phyloP scores from a whole-genome alignment of 202 grass and related monocot genomes.

The Schoenoplectus tabernaemontani region DNA sequence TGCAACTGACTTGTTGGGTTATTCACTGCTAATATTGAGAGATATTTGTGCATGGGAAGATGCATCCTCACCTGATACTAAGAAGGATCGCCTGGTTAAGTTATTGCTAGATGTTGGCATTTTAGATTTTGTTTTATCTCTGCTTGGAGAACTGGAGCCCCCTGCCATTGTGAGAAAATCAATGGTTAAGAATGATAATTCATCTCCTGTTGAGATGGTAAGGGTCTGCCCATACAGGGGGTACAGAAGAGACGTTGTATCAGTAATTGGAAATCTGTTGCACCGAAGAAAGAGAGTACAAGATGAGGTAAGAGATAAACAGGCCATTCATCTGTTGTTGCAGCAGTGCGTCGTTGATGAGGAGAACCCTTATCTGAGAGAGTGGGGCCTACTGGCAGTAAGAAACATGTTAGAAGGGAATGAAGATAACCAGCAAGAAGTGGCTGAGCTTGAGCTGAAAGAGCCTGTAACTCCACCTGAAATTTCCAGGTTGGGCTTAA shows the following conservation, averaged over 20 bases:
- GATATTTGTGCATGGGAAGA: constrained; percentile 82
- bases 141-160: constrained; percentile 62
- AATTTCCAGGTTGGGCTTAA: constrained; percentile 61
- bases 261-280: constrained; percentile 71
- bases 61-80: constrained; percentile 20
- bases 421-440: constrained; percentile 59
- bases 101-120: constrained; percentile 51
- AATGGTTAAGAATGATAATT: constrained; percentile 32
- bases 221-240: constrained; percentile 79
- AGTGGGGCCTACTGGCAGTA: constrained; percentile 77
- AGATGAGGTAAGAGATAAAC: constrained; percentile 55
- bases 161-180: constrained; percentile 76
- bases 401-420: constrained; percentile 84
- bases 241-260: constrained; percentile 74
- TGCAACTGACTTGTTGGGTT: constrained; percentile 64
- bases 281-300: constrained; percentile 58
- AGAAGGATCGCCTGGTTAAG: constrained; percentile 31
- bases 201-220: constrained; percentile 19
- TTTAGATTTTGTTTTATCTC: constrained; percentile 43
- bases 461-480: constrained; percentile 63
- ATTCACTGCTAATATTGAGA: constrained; percentile 63
- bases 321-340: constrained; percentile 57
- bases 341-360: constrained; percentile 88
- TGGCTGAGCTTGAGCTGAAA: constrained; percentile 70
- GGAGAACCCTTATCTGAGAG: constrained; percentile 77